phyloP scores from a whole-genome alignment of 495 filamentous ascomycete species.

The Penicillium parvum region DNA sequence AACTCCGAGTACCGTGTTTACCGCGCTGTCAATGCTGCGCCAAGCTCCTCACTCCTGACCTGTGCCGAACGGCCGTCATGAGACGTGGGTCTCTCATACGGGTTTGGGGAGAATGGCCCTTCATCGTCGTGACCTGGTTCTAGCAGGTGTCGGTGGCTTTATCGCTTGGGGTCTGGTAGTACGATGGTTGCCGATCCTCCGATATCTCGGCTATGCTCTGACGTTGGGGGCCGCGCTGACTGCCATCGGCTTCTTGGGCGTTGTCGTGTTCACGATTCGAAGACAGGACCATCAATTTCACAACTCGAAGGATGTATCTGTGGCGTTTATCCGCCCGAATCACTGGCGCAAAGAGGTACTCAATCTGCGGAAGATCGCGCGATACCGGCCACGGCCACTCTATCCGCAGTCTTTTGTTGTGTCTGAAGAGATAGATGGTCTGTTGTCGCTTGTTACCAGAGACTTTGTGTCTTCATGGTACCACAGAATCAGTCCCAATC shows the following conservation, averaged over 20 bases:
- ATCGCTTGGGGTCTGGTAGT: conserved; percentile 81
- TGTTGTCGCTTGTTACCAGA: conserved; percentile 70
- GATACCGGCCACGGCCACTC: conserved; percentile 55
- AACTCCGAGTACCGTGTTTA: conserved; percentile 1
- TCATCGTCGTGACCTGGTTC: conserved; percentile 66
- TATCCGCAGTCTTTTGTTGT: conserved; percentile 76
- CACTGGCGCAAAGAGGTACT: conserved; percentile 66
- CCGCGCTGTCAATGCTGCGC: conserved; percentile 7
- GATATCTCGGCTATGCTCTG: conserved; percentile 78
- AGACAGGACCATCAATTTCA: conserved; percentile 30
- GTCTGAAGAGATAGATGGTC: conserved; percentile 73
- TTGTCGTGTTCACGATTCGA: conserved; percentile 58
- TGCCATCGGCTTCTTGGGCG: conserved; percentile 47
- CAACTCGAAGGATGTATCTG: conserved; percentile 25
- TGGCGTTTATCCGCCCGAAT: conserved; percentile 58
- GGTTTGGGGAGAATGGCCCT: conserved; percentile 63
- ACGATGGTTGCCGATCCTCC: conserved; percentile 72
- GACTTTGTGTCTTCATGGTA: conserved; percentile 94
- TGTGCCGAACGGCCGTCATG: conserved; percentile 30
- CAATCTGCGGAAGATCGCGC: conserved; percentile 48
- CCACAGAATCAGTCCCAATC: conserved; percentile 73
- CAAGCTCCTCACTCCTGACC: conserved; percentile 19
- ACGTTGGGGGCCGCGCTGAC: conserved; percentile 58
- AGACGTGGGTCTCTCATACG: conserved; percentile 21
- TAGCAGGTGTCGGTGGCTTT: conserved; percentile 67